Evolutionary conservation across 2,329 filamentous ascomycete species (phyloP).

Genomic region (Phialophora verrucosa): DNA sequence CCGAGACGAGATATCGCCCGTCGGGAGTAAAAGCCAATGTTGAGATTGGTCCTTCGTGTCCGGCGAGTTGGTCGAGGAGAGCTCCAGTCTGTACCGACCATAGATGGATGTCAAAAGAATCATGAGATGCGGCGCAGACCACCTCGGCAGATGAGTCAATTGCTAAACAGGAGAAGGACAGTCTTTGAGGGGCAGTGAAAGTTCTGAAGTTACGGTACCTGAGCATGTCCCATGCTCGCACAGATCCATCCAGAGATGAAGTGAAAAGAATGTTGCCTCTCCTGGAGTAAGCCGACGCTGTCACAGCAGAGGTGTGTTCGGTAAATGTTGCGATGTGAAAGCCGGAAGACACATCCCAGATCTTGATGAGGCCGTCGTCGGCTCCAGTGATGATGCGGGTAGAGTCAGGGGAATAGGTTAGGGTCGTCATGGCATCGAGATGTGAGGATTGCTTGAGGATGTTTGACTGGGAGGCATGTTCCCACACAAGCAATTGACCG

Average conservation of each 20-base stretch:
- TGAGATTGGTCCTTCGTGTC: constrained; percentile 92
- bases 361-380: constrained; percentile 97
- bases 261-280: constrained; percentile 96
- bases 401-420: constrained; percentile 92
- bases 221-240: constrained; percentile 94
- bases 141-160: constrained; percentile 98
- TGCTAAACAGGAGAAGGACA: constrained; percentile 92
- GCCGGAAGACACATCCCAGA: constrained; percentile 95
- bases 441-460: constrained; percentile 98
- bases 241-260: constrained; percentile 88
- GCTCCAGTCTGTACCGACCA: constrained; percentile 99
- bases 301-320: constrained; percentile 93
- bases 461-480: constrained; percentile 99
- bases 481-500: constrained; percentile 96
- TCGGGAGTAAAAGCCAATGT: constrained; percentile 87
- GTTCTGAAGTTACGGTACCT: constrained; percentile 96
- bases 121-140: constrained; percentile 89
- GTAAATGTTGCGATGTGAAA: constrained; percentile 99
- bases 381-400: constrained; percentile 91
- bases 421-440: constrained; percentile 91
- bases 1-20: constrained; percentile 81
- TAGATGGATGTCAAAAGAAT: constrained; percentile 96
- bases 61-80: constrained; percentile 84
- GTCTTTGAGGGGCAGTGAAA: constrained; percentile 87
- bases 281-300: constrained; percentile 90